Base-by-base conservation (phyloP, 1,139 yeast species). In the Zygoascus hellenicus region DNA sequence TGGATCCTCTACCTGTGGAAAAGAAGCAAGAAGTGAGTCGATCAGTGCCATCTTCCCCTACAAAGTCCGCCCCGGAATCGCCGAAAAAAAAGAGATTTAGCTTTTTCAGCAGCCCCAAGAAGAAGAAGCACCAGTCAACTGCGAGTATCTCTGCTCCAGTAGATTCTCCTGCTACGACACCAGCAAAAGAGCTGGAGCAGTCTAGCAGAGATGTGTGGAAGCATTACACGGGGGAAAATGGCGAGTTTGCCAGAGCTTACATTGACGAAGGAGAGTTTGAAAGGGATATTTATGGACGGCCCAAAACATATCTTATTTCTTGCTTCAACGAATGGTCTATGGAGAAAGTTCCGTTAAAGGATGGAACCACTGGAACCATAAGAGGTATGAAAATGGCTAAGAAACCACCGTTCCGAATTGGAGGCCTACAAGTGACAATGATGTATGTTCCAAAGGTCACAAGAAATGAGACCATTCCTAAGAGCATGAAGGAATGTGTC, bases 161-260 rank as follows among this genome's bases (percentile, higher is more conserved):
- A 13, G 40, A 41, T 26, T 38, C 39, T 15, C 38, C 44, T 36
- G 50, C 40, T 29, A 37, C 40, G 19, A 26, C 38, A 28, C 37
- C 28, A 19, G 47, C 45, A 16, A 45, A 16, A 38, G 48, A n/a
- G 17, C 31, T 15, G 30, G 30, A 32, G 17, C 29, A 3, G 14
- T 15, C 37, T 19, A 33, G 38, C 31, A 38, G 36, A 28, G 66
- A 64, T 38, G 48, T 59, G 2, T 67, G 70, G 70, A 56, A 59
- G 14, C 58, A 59, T 31, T 69, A 76, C 49, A 72, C 84, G 53
- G 96, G 96, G 1, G 73, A 72, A 36, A 90, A 85, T 60, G 97
- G 97, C 1, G 87, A 95, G 42, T 89, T 87, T 71, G 95, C 88
- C 3, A 76, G 94, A 53, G 78, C 89, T 50, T 81, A 82, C 56